Conservation (phyloP, 257 asterid genomes). For the Nicotiana undulata region DNA sequence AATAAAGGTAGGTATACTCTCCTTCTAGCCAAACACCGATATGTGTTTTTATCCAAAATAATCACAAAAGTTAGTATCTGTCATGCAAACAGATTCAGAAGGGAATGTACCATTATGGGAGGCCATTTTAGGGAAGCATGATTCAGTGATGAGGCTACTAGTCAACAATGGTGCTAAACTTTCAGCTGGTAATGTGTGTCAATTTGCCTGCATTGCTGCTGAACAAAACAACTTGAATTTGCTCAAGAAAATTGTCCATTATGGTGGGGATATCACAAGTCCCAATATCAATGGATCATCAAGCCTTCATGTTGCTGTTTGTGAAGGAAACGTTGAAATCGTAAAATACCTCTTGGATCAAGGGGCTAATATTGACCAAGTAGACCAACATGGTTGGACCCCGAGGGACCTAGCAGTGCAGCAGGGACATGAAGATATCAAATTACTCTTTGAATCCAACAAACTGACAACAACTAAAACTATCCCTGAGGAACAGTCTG, state of each 20-base stretch:
- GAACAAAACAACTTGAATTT: constrained; percentile 37
- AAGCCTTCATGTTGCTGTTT: constrained; percentile 42
- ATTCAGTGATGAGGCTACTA: constrained; percentile 24
- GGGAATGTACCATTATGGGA: constrained; percentile 70
- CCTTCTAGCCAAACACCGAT: too few relatives aligned
- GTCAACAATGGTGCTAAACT: constrained; percentile 37
- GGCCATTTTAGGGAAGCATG: constrained; percentile 38
- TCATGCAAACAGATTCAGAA: constrained; percentile 31
- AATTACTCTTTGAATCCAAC: constrained; percentile 25
- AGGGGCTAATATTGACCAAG: constrained; percentile 30
- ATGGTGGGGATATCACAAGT: constrained; percentile 36
- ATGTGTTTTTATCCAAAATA: too few relatives aligned
- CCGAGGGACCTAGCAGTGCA: constrained; percentile 45
- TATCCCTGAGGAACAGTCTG: constrained; percentile 14
- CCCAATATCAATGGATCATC: constrained; percentile 22
- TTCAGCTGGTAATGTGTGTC: constrained; percentile 29
- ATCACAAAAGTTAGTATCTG: too few relatives aligned
- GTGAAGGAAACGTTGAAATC: constrained; percentile 40
- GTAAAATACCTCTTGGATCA: constrained; percentile 40
- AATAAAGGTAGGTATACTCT: constrained; percentile 42
- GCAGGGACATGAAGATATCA: constrained; percentile 51
- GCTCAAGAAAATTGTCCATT: constrained; percentile 33
- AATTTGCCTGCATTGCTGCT: constrained; percentile 35
- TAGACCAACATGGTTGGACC: constrained; percentile 39
- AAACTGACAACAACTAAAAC: constrained; percentile 7